Conservation (phyloP, 805 yeast genomes). For the Pichia ethanolica region DNA sequence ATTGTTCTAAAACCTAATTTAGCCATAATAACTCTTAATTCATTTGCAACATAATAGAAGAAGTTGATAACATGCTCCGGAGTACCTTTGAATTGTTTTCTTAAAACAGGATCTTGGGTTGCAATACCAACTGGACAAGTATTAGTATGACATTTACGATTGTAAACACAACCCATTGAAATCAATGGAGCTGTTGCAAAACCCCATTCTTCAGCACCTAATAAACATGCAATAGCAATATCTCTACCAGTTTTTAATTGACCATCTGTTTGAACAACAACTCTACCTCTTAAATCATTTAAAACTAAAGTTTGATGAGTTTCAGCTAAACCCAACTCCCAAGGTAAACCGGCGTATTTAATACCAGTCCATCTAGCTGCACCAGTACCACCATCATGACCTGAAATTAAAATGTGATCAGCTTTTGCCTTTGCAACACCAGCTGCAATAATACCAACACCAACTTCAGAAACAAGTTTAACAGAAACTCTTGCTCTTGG, state of each 20-base stretch:
- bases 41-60: conserved; percentile 91
- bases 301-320: conserved; percentile 95
- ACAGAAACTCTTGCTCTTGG: conserved; percentile 97
- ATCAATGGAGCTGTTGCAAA: conserved; percentile 95
- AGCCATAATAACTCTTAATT: conserved; percentile 89
- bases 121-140: conserved; percentile 99
- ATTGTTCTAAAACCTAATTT: conserved; percentile 89
- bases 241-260: conserved; percentile 96
- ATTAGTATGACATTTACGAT: conserved; percentile 89
- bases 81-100: conserved; percentile 90
- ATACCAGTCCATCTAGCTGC: conserved; percentile 97
- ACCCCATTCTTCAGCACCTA: conserved; percentile 99
- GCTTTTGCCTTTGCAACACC: conserved; percentile 99
- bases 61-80: conserved; percentile 98
- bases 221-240: conserved; percentile 88
- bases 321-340: conserved; percentile 98
- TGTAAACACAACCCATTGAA: conserved; percentile 95
- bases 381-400: conserved; percentile 99
- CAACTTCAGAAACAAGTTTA: conserved; percentile 94
- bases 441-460: conserved; percentile 97
- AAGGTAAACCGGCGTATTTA: conserved; percentile 94
- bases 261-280: conserved; percentile 96
- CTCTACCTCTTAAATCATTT: conserved; percentile 93
- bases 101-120: conserved; percentile 90
- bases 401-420: conserved; percentile 90